Conservation (phyloP, 176 grass and related monocot species). For the Aegilops umbellulata region DNA sequence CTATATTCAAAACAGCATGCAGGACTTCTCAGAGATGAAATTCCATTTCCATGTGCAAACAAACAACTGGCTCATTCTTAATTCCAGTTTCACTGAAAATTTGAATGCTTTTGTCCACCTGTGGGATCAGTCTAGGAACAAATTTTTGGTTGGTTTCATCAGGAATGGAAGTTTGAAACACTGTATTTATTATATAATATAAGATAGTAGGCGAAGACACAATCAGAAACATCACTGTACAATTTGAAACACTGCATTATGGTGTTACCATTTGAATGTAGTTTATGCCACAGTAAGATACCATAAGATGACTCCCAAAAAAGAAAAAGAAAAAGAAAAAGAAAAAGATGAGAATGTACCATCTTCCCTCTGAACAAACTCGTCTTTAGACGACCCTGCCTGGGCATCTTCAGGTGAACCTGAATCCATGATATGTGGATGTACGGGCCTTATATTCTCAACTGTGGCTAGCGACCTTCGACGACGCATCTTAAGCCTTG, state of each 20-base stretch:
- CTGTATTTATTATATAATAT: background rate
- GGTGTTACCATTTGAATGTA: background rate
- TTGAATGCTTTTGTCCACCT: background rate
- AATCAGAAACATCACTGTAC: background rate
- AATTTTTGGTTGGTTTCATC: background rate
- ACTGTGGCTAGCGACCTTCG: conserved; percentile 36
- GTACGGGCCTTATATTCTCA: conserved; percentile 53
- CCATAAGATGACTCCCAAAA: conserved; percentile 21
- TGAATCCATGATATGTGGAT: conserved; percentile 65
- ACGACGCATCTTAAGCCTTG: conserved; percentile 58
- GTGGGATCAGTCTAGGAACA: background rate
- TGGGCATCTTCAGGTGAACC: conserved; percentile 65
- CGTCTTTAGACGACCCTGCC: conserved; percentile 45
- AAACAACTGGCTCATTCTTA: background rate
- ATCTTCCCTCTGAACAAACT: conserved; percentile 57
- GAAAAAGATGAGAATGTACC: conserved; percentile 47
- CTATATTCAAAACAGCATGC: background rate
- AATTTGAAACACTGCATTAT: background rate
- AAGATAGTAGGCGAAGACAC: background rate
- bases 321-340: background rate
- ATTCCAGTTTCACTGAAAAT: background rate
- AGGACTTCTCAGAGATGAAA: background rate
- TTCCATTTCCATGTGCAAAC: background rate
- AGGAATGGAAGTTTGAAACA: background rate
- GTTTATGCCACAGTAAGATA: background rate